Evolutionary conservation across 192 early-diverging fungal species (phyloP).

Genomic region (Umbelopsis isabellina): DNA sequence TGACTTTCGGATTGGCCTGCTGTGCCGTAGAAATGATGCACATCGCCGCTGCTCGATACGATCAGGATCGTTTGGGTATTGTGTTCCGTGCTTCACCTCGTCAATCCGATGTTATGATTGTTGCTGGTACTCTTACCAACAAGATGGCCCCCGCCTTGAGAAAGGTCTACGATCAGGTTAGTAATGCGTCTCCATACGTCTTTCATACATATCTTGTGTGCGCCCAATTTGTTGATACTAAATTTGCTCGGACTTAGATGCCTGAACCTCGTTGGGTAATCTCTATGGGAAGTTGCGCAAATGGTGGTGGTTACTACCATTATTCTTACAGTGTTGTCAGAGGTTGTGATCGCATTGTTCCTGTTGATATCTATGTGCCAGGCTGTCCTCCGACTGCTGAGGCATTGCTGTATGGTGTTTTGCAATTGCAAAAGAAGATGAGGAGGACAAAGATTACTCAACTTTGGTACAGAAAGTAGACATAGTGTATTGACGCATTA

Average conservation of each 20-base stretch:
- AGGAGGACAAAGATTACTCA: slow-evolving; percentile 75
- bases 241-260: slow-evolving; percentile 59
- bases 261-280: slow-evolving; percentile 99
- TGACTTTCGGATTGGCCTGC: slow-evolving; percentile 89
- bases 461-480: slow-evolving; percentile 81
- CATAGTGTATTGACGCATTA: slow-evolving; percentile 28
- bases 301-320: slow-evolving; percentile 99
- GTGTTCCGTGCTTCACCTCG: slow-evolving; percentile 96
- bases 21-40: slow-evolving; percentile 99
- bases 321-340: slow-evolving; percentile 96
- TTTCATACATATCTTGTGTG: slow-evolving; percentile 3
- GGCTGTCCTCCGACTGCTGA: slow-evolving; percentile 98
- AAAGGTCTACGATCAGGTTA: slow-evolving; percentile 67
- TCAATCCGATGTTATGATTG: slow-evolving; percentile 99
- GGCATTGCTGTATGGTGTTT: slow-evolving; percentile 93
- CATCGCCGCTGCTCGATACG: slow-evolving; percentile 94
- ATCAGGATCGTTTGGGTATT: slow-evolving; percentile 97
- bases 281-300: slow-evolving; percentile 98
- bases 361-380: slow-evolving; percentile 95
- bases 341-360: slow-evolving; percentile 95
- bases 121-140: slow-evolving; percentile 97
- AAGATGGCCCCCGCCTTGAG: slow-evolving; percentile 93
- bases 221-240: not conserved
- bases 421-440: slow-evolving; percentile 99
- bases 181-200: not conserved